These are phyloP conservation scores for Annona cherimola DNA, from an alignment of 164 flowering plant genomes.

Conservation along the genomic window DNA sequence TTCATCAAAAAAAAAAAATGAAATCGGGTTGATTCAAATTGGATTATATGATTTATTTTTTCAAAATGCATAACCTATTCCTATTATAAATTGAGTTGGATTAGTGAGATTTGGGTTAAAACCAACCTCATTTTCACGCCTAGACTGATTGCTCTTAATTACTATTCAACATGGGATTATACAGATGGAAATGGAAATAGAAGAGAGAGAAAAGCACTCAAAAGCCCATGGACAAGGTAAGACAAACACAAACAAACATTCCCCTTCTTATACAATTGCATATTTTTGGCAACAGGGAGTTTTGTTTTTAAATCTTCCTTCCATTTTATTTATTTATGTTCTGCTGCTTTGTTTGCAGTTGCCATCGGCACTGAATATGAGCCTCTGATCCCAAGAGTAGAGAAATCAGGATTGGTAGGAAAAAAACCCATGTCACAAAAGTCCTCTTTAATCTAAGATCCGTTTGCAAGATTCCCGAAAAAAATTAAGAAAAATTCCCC, in stretches of 20 bases:
- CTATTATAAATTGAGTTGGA: no score
- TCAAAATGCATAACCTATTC: no score
- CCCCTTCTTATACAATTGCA: no score
- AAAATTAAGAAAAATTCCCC: neutral
- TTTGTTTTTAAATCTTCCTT: neutral
- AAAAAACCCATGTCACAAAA: neutral
- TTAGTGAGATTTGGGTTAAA: no score
- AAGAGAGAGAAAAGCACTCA: slow-evolving; percentile 13
- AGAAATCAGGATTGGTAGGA: slow-evolving; percentile 55
- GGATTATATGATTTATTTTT: no score
- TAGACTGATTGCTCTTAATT: no score
- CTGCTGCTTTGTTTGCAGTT: slow-evolving; percentile 38
- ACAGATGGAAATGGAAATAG: slow-evolving; percentile 60
- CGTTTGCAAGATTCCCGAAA: no score
- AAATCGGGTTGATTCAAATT: no score
- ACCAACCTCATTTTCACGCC: no score
- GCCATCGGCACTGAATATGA: slow-evolving; percentile 64
- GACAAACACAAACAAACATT: neutral
- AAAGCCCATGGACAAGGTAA: slow-evolving; percentile 2
- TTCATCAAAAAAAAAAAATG: no score
- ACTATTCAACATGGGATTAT: neutral
- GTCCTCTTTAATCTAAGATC: neutral
- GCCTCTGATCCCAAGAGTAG: slow-evolving; percentile 49
- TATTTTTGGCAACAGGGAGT: no score
- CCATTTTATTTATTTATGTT: neutral